Evolutionary conservation across 495 filamentous ascomycete species (phyloP).

Genomic region (Talaromyces liani): DNA sequence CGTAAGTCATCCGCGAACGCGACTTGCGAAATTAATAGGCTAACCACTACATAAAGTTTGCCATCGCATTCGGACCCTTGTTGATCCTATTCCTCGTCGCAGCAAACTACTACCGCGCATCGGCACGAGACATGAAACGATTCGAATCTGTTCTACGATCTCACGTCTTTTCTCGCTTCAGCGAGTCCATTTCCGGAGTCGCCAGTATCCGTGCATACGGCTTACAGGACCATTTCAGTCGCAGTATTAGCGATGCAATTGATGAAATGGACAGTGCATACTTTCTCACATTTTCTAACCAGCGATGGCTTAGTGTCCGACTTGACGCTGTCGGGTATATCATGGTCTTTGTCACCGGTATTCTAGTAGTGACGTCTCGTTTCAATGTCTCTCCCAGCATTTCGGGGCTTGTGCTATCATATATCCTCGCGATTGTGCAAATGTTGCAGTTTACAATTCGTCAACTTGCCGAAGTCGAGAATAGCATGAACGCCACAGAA

Average conservation of each 20-base stretch:
- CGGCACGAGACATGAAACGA: slow-evolving; percentile 88
- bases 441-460: slow-evolving; percentile 94
- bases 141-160: slow-evolving; percentile 87
- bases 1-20: slow-evolving; percentile 16
- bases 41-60: slow-evolving; percentile 44
- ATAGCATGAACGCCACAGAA: slow-evolving; percentile 95
- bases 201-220: slow-evolving; percentile 87
- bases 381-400: slow-evolving; percentile 81
- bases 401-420: slow-evolving; percentile 79
- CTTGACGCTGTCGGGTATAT: slow-evolving; percentile 76
- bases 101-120: slow-evolving; percentile 81
- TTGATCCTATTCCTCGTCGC: slow-evolving; percentile 74
- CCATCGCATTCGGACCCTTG: slow-evolving; percentile 79
- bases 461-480: slow-evolving; percentile 93
- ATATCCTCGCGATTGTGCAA: slow-evolving; percentile 89
- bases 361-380: slow-evolving; percentile 89
- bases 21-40: not conserved
- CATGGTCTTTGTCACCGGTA: slow-evolving; percentile 78
- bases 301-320: slow-evolving; percentile 81
- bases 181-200: slow-evolving; percentile 77
- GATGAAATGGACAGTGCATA: slow-evolving; percentile 92
- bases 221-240: slow-evolving; percentile 62
- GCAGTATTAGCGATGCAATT: slow-evolving; percentile 60
- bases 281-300: slow-evolving; percentile 88
- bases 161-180: slow-evolving; percentile 81